Conservation (phyloP, 1,284 basidiomycete genomes). For the Albatrellus sp. region DNA sequence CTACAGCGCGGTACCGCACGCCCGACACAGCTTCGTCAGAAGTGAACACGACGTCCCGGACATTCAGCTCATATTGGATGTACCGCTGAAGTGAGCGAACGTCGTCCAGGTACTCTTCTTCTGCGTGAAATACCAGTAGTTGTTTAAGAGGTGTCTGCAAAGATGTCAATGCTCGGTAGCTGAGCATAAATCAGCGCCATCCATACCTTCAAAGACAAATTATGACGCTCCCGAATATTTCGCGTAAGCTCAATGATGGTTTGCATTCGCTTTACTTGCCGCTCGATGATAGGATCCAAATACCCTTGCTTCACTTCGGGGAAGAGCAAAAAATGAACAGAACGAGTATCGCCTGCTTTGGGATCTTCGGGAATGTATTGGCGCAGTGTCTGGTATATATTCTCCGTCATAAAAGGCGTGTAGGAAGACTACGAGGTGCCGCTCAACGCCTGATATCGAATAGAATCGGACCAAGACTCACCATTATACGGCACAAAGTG, state of each 20-base stretch:
- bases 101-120: slow-evolving; percentile 78
- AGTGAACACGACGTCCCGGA: slow-evolving; percentile 82
- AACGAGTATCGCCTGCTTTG: slow-evolving; percentile 69
- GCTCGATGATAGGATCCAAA: slow-evolving; percentile 92
- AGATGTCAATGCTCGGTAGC: neutral
- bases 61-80: slow-evolving; percentile 92
- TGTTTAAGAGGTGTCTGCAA: slow-evolving; percentile 83
- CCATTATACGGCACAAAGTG: slow-evolving; percentile 92
- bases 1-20: slow-evolving; percentile 83
- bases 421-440: slow-evolving; percentile 72
- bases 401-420: slow-evolving; percentile 97
- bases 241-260: slow-evolving; percentile 89
- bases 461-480: slow-evolving; percentile 23
- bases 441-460: neutral
- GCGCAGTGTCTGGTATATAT: slow-evolving; percentile 86
- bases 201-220: slow-evolving; percentile 77
- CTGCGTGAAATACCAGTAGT: slow-evolving; percentile 89
- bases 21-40: slow-evolving; percentile 82
- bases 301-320: slow-evolving; percentile 91
- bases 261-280: slow-evolving; percentile 92
- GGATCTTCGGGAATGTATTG: slow-evolving; percentile 74
- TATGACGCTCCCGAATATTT: slow-evolving; percentile 82
- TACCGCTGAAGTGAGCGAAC: slow-evolving; percentile 80
- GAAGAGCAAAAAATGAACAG: slow-evolving; percentile 93
- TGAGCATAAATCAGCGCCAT: neutral